Conservation (phyloP, 371 early-diverging fungal species). For the Rhizopus microsporus region DNA sequence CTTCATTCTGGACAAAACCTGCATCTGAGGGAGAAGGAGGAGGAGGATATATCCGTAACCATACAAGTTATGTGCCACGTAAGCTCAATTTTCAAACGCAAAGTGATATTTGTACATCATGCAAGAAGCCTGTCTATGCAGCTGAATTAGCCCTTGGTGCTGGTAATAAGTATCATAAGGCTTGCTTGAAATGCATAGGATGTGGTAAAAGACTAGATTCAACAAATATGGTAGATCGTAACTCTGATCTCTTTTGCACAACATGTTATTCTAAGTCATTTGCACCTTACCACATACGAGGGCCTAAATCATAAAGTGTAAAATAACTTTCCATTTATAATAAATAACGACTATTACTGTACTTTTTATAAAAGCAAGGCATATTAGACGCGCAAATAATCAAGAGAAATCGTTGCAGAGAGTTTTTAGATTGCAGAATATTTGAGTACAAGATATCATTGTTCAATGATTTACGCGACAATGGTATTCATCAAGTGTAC, state of each 20-base stretch:
- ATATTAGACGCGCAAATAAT: no score
- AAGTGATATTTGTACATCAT: slow-evolving; percentile 46
- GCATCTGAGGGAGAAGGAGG: background rate
- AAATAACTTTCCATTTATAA: no score
- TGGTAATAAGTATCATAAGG: slow-evolving; percentile 52
- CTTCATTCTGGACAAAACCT: slow-evolving; percentile 5
- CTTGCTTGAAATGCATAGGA: slow-evolving; percentile 43
- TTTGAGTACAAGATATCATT: no score
- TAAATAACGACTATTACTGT: no score
- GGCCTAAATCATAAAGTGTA: no score
- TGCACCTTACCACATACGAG: slow-evolving; percentile 5
- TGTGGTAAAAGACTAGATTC: slow-evolving; percentile 51
- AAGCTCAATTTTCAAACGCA: slow-evolving; percentile 39
- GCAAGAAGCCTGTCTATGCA: slow-evolving; percentile 51
- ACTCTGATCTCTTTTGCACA: slow-evolving; percentile 47
- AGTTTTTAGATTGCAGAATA: no score
- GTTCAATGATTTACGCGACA: no score
- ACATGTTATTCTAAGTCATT: slow-evolving; percentile 47
- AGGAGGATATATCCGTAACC: slow-evolving; percentile 10
- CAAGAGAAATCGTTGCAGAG: no score
- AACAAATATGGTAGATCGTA: slow-evolving; percentile 51
- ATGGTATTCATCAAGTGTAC: no score
- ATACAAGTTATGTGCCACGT: slow-evolving; percentile 44
- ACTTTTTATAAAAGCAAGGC: no score
- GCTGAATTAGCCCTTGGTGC: slow-evolving; percentile 51